A percentile compares a stretch with the other conserved stretches of the same genome.
phyloP scores from a whole-genome alignment of 208 protist genomes.

The Wallacemonas collosoma region DNA sequence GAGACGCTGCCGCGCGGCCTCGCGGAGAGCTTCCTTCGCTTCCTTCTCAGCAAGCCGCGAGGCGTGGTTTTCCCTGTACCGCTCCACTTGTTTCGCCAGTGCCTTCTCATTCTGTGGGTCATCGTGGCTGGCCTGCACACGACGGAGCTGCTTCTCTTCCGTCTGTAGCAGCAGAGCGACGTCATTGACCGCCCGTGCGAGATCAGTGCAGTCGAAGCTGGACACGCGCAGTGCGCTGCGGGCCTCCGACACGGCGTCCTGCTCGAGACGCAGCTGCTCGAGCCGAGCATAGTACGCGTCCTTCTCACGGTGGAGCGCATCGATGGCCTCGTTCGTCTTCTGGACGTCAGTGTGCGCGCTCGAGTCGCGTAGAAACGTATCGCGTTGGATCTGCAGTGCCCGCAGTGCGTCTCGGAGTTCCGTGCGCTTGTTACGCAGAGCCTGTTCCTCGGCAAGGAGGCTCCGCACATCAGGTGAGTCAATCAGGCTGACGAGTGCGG shows the following conservation, averaged over 20 bases:
- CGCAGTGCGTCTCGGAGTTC: constrained; percentile 22
- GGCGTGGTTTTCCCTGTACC: constrained; percentile 8
- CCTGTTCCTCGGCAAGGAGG: constrained; percentile 29
- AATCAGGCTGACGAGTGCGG: constrained; percentile 34
- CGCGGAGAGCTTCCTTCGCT: constrained; percentile 3
- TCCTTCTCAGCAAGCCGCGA: constrained; percentile 1
- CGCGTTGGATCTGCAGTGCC: constrained; percentile 12
- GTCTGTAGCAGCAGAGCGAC: constrained; percentile 17
- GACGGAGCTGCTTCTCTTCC: constrained; percentile 15
- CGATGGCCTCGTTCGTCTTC: constrained; percentile 6
- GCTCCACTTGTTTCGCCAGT: not conserved
- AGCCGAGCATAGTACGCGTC: constrained; percentile 23
- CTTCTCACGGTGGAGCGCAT: constrained; percentile 19
- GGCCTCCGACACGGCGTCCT: constrained; percentile 14
- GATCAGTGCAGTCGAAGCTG: constrained; percentile 3
- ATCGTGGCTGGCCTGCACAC: not conserved
- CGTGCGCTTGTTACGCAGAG: constrained; percentile 24
- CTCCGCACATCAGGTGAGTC: constrained; percentile 12
- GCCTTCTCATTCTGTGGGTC: constrained; percentile 13
- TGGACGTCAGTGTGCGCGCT: constrained; percentile 7
- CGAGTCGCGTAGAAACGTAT: constrained; percentile 18
- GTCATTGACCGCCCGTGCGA: constrained; percentile 9
- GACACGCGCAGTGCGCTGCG: constrained; percentile 1
- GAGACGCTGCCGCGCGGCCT: constrained; percentile 11
- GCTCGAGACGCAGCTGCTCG: constrained; percentile 22